Evolutionary conservation across 192 early-diverging fungal species (phyloP).

Genomic region (Haplosporangium gracile): DNA sequence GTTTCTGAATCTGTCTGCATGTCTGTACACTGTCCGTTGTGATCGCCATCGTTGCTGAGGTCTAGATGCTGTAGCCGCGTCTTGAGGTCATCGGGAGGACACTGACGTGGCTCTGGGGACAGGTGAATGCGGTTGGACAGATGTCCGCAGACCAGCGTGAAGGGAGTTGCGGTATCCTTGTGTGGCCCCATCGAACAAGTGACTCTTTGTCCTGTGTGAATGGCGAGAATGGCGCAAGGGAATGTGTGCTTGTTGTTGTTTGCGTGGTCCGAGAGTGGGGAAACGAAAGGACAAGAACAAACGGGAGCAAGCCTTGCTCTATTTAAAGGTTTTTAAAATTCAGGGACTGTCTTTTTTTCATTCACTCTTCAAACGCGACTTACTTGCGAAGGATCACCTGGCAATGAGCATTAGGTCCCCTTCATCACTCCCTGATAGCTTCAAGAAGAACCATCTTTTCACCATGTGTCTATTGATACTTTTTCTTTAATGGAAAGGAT

Average conservation of each 20-base stretch:
- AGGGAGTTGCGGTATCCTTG: constrained; percentile 1
- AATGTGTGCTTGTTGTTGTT: not conserved
- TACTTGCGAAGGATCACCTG: not conserved
- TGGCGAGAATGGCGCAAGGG: not conserved
- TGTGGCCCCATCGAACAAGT: not conserved
- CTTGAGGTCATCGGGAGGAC: not conserved
- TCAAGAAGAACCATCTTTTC: too few species aligned
- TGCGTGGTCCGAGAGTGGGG: not conserved
- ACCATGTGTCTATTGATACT: not conserved
- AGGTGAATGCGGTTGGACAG: constrained; percentile 41
- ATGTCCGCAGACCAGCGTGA: constrained; percentile 50
- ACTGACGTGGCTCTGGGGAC: constrained; percentile 33
- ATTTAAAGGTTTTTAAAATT: not conserved
- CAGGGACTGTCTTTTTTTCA: not conserved
- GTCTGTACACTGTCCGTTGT: not conserved
- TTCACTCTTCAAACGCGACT: not conserved
- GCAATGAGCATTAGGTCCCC: too few species aligned
- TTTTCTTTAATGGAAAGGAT: not conserved
- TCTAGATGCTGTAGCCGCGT: not conserved
- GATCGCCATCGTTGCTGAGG: constrained; percentile 4
- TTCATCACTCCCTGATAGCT: too few species aligned
- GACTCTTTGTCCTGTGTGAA: not conserved
- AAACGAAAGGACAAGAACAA: not conserved
- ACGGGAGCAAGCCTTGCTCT: not conserved
- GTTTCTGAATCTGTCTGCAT: not conserved